A percentile compares a stretch with the other conserved stretches of the same genome.
Conservation (phyloP, 371 early-diverging fungal species). For the Actinomortierella ambigua region DNA sequence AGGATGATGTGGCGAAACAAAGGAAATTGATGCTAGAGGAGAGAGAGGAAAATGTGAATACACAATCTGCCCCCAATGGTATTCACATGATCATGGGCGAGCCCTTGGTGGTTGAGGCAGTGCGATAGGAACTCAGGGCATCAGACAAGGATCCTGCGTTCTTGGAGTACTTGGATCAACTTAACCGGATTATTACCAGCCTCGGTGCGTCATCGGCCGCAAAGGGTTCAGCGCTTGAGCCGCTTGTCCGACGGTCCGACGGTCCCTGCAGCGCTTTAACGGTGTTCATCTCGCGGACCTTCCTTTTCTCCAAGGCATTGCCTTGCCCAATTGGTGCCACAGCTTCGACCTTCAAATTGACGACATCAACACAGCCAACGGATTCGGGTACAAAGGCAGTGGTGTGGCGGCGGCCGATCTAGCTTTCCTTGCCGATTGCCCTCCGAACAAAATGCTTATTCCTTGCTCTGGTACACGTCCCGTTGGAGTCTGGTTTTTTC, state of each 20-base stretch:
- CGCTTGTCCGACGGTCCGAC: constrained; percentile 15
- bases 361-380: constrained; percentile 17
- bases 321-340: constrained; percentile 13
- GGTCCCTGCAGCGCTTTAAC: constrained; percentile 17
- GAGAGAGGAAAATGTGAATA: no score
- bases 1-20: no score
- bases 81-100: constrained; percentile 20
- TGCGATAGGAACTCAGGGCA: constrained; percentile 10
- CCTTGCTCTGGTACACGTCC: not conserved
- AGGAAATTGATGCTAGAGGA: no score
- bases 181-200: constrained; percentile 8
- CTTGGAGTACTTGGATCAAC: constrained; percentile 14
- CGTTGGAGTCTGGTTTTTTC: not conserved
- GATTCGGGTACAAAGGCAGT: constrained; percentile 11
- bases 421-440: not conserved
- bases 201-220: constrained; percentile 1
- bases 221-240: constrained; percentile 12
- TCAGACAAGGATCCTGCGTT: constrained; percentile 16
- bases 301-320: constrained; percentile 12
- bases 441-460: not conserved
- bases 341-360: constrained; percentile 16
- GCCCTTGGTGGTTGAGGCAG: constrained; percentile 20
- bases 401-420: not conserved
- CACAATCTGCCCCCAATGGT: no score
- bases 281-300: constrained; percentile 13